These are phyloP conservation scores for Acanthamoeba quina DNA, from an alignment of 208 protist species.

Conservation along the genomic window DNA sequence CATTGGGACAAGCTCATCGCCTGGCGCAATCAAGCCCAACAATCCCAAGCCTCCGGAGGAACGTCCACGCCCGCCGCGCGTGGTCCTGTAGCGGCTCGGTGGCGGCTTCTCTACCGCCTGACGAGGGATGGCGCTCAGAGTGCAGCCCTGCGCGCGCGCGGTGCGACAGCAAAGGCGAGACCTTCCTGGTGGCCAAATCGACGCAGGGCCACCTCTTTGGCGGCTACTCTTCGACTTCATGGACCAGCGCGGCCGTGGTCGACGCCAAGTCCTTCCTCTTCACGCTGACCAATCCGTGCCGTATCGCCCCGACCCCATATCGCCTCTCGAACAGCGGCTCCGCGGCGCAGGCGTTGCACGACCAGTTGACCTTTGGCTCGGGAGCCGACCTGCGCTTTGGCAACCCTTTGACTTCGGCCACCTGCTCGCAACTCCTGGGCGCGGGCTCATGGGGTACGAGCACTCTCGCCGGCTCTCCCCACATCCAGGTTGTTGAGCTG, in stretches of 20 bases:
- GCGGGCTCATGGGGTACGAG: background rate
- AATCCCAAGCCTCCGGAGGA: background rate
- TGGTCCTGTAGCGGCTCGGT: background rate
- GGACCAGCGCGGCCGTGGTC: background rate
- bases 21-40: background rate
- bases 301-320: too few relatives aligned
- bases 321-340: too few relatives aligned
- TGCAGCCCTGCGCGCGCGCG: background rate
- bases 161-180: slow-evolving; percentile 10
- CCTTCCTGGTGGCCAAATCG: background rate
- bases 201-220: slow-evolving; percentile 1
- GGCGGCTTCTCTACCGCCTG: background rate
- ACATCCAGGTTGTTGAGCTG: too few relatives aligned
- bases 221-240: background rate
- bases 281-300: slow-evolving; percentile 11
- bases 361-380: too few relatives aligned
- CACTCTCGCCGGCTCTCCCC: background rate
- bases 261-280: slow-evolving; percentile 17
- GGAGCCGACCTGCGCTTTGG: too few relatives aligned
- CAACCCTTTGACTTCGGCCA: too few relatives aligned
- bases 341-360: too few relatives aligned
- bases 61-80: too few relatives aligned
- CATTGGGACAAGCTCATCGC: background rate
- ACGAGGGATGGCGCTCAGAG: background rate
- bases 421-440: too few relatives aligned